Evolutionary conservation across 768 basidiomycete species (phyloP), one percentile per base, ranked within the genome.

Genomic region (Naganishia vishniacii): DNA sequence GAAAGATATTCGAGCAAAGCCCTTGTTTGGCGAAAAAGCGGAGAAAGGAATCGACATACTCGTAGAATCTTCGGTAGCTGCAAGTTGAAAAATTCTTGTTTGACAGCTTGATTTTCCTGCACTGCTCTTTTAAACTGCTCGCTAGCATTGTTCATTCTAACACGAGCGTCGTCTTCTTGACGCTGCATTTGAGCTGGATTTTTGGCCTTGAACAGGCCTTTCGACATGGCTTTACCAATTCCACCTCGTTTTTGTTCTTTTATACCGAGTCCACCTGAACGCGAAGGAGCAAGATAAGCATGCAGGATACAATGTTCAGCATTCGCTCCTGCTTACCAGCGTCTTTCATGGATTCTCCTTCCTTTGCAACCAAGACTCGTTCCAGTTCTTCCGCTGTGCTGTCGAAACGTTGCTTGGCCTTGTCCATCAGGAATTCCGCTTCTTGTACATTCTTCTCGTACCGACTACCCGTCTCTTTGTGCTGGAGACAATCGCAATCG

Each of bases 71-170:
- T 87, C 61, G 95, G 95, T 42, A 97, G 80, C 72, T 97, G 94
- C 72, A 94, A 88, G 76, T 97, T 94, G 78, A 95, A 99, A 76
- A 97, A 98, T 73, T 99, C 95, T 76, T 97, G 93, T 66, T 93
- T 83, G 80, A 90, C 85, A 4, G 85, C 80, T 75, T 97, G 92
- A 13, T 88, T 90, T 67, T 97, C 91, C 15, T 83, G 84, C 31
- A 95, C 86, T 1, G 90, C 86, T 78, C 95, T 93, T 62, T 91
- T 82, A 73, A 91, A 98, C 32, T 85, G 83, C 74, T 97, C 94
- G 26, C 89, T 91, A 11, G 88, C 85, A 48, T 80, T 80, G 7
- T 90, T 91, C 82, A 98, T 85, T 68, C 93, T 82, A 31, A 83
- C 80, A 62, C 95, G 82, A 53, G 94, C 85, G 74, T 98, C 95